These are phyloP conservation scores for Mrakia frigida DNA, from an alignment of 768 basidiomycete species.

Conservation along the genomic window DNA sequence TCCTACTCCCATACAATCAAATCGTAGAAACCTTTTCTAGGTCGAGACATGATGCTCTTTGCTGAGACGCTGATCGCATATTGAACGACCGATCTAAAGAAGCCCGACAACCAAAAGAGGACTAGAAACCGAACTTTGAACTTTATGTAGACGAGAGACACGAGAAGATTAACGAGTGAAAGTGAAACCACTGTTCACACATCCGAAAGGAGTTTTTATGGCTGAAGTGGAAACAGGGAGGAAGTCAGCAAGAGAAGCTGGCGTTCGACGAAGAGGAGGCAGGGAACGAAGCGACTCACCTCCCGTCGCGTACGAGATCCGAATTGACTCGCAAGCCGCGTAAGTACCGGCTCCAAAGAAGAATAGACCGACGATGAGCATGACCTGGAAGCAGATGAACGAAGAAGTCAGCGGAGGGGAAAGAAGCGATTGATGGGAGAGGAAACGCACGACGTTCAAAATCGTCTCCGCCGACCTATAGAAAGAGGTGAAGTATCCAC, in stretches of 20 bases:
- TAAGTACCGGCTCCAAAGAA: conserved; percentile 33
- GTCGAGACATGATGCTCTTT: no score
- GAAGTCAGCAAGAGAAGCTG: background rate
- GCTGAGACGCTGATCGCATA: no score
- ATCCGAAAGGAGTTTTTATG: conserved; percentile 37
- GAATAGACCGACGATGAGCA: conserved; percentile 4
- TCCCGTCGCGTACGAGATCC: conserved; percentile 33
- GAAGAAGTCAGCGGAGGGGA: background rate
- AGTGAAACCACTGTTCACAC: conserved; percentile 33
- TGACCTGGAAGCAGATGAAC: background rate
- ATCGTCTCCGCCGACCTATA: conserved; percentile 28
- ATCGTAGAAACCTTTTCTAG: no score
- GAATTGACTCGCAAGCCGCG: conserved; percentile 34
- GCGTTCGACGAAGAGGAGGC: background rate
- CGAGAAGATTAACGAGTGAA: no score
- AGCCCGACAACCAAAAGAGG: no score
- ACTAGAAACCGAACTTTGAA: no score
- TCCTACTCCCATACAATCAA: no score
- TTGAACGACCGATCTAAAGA: no score
- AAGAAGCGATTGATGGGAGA: conserved; percentile 13
- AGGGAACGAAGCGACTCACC: background rate
- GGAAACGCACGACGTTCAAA: conserved; percentile 32
- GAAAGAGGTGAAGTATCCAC: conserved; percentile 20
- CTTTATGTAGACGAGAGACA: no score
- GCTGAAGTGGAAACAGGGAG: background rate